A percentile compares a stretch with the other conserved stretches of the same genome.
These are phyloP conservation scores for Hypoxylon rubiginosum DNA, from an alignment of 2,329 filamentous ascomycete genomes.

Conservation along the genomic window DNA sequence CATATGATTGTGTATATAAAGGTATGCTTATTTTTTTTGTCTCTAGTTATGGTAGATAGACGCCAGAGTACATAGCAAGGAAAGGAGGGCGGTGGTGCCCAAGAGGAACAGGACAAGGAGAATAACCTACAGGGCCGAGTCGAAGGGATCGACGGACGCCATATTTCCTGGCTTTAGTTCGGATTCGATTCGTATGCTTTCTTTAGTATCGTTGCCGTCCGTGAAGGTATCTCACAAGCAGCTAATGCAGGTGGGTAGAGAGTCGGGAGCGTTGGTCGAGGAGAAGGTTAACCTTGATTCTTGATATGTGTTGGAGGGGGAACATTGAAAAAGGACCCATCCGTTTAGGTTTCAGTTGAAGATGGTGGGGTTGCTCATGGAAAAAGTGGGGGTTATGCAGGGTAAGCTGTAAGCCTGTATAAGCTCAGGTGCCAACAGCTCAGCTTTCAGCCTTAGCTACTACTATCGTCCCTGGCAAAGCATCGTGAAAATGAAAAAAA, in stretches of 20 bases:
- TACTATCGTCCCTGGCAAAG: not conserved
- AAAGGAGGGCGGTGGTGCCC: not conserved
- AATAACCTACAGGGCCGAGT: slow-evolving; percentile 78
- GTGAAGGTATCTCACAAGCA: slow-evolving; percentile 18
- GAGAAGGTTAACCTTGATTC: slow-evolving; percentile 19
- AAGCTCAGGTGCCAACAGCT: not conserved
- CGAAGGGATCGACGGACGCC: slow-evolving; percentile 74
- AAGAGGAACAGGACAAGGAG: slow-evolving; percentile 1
- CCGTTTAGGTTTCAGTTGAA: not conserved
- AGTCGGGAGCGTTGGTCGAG: slow-evolving; percentile 13
- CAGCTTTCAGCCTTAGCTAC: not conserved
- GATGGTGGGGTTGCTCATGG: slow-evolving; percentile 1
- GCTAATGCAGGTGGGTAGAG: slow-evolving; percentile 15
- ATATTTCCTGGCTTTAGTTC: slow-evolving; percentile 50
- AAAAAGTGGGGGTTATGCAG: slow-evolving; percentile 5
- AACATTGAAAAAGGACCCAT: slow-evolving; percentile 24
- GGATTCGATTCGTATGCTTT: slow-evolving; percentile 1
- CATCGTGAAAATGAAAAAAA: not conserved
- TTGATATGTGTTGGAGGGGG: slow-evolving; percentile 37
- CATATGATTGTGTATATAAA: too few species aligned
- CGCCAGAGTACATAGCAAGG: not conserved
- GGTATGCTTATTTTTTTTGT: not conserved
- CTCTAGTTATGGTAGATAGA: too few species aligned
- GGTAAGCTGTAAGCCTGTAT: not conserved
- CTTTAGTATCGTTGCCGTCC: not conserved